These are phyloP conservation scores for Boeremia exigua DNA, from an alignment of 2,329 filamentous ascomycete genomes.

Conservation along the genomic window DNA sequence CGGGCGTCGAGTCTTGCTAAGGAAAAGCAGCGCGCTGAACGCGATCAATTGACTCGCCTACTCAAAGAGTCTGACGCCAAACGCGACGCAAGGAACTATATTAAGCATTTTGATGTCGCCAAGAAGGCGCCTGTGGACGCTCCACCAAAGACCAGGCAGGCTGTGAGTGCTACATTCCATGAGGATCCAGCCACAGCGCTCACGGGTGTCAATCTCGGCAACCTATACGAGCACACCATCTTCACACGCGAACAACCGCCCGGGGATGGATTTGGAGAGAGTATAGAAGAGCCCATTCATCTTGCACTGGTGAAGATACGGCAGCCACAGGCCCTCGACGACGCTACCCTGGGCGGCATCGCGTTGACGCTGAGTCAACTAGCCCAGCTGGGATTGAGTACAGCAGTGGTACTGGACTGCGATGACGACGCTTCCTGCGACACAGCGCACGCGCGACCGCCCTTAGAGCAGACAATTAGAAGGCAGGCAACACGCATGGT, in stretches of 20 bases:
- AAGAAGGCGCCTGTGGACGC: constrained; percentile 24
- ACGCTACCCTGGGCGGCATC: constrained; percentile 73
- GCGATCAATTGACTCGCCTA: constrained; percentile 54
- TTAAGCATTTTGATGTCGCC: constrained; percentile 75
- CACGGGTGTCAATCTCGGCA: constrained; percentile 66
- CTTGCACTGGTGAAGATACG: constrained; percentile 87
- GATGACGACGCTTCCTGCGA: constrained; percentile 49
- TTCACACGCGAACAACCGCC: constrained; percentile 62
- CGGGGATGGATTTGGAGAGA: constrained; percentile 36
- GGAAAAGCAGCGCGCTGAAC: constrained; percentile 46
- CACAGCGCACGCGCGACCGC: constrained; percentile 36
- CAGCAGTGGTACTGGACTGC: constrained; percentile 83
- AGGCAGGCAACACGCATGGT: constrained; percentile 76
- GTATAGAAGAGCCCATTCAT: constrained; percentile 62
- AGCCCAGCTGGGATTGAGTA: constrained; percentile 78
- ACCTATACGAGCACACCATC: constrained; percentile 64
- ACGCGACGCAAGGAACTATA: constrained; percentile 88
- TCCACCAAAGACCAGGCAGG: constrained; percentile 18
- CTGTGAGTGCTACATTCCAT: constrained; percentile 33
- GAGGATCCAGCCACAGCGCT: constrained; percentile 45
- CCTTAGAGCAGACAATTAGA: constrained; percentile 53
- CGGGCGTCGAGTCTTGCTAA: constrained; percentile 39
- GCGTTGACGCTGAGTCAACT: constrained; percentile 86
- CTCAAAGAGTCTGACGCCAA: constrained; percentile 89
- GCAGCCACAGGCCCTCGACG: constrained; percentile 72